phyloP scores from a whole-genome alignment of 177 flowering plant genomes.

The Vitis hybrid region DNA sequence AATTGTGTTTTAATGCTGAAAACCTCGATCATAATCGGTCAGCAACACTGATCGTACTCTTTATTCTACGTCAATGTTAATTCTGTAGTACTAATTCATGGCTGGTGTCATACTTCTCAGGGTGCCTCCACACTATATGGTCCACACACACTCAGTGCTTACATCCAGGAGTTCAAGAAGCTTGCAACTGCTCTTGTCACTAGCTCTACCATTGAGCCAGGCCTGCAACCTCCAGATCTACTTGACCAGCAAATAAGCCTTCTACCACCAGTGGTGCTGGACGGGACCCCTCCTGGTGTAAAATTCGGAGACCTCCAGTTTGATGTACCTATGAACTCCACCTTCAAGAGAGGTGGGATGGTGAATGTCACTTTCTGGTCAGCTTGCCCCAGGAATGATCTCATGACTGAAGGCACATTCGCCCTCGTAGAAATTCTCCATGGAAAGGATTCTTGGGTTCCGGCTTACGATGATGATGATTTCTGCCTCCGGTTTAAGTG shows the following conservation, averaged over 20 bases:
- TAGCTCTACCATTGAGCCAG: constrained; percentile 46
- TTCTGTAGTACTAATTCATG: neutral
- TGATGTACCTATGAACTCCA: constrained; percentile 75
- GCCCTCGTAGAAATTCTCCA: constrained; percentile 76
- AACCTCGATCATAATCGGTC: too few relatives aligned
- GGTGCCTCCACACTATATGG: constrained; percentile 95
- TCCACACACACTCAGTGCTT: constrained; percentile 88
- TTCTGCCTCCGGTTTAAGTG: constrained; percentile 85
- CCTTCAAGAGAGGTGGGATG: constrained; percentile 65
- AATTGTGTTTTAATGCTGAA: too few relatives aligned
- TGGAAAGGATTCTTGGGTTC: constrained; percentile 63
- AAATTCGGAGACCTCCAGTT: constrained; percentile 68
- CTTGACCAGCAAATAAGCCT: constrained; percentile 76
- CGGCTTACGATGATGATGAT: constrained; percentile 93
- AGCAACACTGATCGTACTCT: neutral
- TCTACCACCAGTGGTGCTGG: constrained; percentile 76
- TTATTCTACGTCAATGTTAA: neutral
- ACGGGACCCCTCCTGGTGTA: constrained; percentile 70
- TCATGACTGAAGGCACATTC: constrained; percentile 95
- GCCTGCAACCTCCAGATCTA: constrained; percentile 89
- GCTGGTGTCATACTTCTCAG: constrained; percentile 29
- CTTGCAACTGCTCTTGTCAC: constrained; percentile 69
- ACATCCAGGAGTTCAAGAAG: constrained; percentile 91
- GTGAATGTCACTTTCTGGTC: constrained; percentile 81
- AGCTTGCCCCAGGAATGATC: constrained; percentile 94